Base-by-base conservation (phyloP, 768 basidiomycete genomes). In the Kwoniella botswanensis region DNA sequence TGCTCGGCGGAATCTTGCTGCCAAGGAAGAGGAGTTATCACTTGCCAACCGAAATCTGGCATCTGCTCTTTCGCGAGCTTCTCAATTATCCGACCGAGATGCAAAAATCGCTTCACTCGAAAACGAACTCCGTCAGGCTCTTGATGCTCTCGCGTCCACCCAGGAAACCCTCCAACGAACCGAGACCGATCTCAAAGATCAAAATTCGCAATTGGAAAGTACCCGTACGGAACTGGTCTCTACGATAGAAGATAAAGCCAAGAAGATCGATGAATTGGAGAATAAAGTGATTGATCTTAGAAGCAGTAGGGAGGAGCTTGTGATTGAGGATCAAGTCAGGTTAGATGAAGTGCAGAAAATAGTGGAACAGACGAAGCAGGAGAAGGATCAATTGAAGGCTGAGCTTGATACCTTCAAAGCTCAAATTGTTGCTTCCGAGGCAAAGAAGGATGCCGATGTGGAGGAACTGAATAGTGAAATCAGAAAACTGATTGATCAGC, bases 241-340 rank as follows among this genome's bases (percentile, higher is more conserved):
- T 3, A 76, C 71, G 15, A 69, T 78, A 53, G 68, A 73, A 1
- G 74, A 72, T 21, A 74, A 74, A 56, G 44, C 71, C 5, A 53
- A 50, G 10, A 75, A 73, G 53, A 76, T 80, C 29, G 79, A 75
- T 41, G 54, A 75, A 24, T 69, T 81, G 22, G 78, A 81, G 54
- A 66, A 59, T 17, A 68, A 76, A 11, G 59, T 81, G 22, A 73
- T 77, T 3, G 78, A 81, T 29, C 68, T 81, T 0, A 65, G 76
- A 5, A 70, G 68, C 52, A 77, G 76, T 26, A 54, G 79, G 21
- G 76, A 81, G 55, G 77, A 81, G 43, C 66, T 81, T 15, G 65
- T 75, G 11, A 57, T 81, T 12, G 79, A 79, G 29, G 77, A 74
- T 64, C 76, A 79, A 58, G 59, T 63, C 18, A 50, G 74, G 26